These are phyloP conservation scores for Forsythia viridissima DNA, from an alignment of 257 asterid species.

Conservation along the genomic window DNA sequence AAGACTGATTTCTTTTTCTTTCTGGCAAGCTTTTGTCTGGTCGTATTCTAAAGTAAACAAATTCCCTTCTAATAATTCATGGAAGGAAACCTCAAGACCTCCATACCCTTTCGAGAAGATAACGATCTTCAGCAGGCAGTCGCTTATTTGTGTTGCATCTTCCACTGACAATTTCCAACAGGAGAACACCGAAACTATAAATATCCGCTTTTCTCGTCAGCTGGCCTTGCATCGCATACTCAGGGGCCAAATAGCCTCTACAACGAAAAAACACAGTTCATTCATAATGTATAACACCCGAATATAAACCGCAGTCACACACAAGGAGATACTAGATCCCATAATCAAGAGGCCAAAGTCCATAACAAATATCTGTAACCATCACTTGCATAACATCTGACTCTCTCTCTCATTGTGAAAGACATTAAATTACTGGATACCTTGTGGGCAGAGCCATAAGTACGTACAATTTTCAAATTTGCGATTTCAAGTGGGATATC, in stretches of 20 bases:
- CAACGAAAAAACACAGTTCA: constrained; percentile 11
- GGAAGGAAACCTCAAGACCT: constrained; percentile 19
- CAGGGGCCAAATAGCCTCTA: constrained; percentile 98
- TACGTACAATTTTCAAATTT: background rate
- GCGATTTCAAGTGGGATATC: background rate
- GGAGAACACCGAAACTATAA: constrained; percentile 83
- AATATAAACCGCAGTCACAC: background rate
- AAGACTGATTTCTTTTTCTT: background rate
- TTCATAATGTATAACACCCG: background rate
- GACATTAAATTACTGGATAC: background rate
- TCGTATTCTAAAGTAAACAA: background rate
- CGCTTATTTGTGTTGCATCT: constrained; percentile 69
- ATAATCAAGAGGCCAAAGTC: background rate
- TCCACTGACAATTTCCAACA: constrained; percentile 81
- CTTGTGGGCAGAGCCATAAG: background rate
- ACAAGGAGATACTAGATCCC: background rate
- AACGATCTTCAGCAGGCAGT: constrained; percentile 57
- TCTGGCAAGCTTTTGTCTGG: background rate
- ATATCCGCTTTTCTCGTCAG: constrained; percentile 88
- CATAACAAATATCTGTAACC: background rate
- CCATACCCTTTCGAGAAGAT: constrained; percentile 80
- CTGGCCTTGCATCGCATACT: constrained; percentile 81
- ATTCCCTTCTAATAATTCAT: constrained; percentile 8
- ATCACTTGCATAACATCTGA: background rate
- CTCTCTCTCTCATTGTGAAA: background rate